Conservation (phyloP, 176 grass and related monocot genomes). For the Otatea glauca region DNA sequence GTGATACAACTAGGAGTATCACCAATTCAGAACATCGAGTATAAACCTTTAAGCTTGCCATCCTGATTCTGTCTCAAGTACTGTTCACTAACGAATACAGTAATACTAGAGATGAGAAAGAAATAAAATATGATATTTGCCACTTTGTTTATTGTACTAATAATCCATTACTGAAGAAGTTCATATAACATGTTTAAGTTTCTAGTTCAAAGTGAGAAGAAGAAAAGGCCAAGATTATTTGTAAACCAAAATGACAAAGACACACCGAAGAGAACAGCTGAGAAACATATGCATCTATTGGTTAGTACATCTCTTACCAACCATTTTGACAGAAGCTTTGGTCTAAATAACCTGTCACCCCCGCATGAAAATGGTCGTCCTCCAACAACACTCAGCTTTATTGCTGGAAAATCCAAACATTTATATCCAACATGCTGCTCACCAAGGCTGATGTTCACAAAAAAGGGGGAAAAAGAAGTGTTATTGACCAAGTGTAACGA, state of each 20-base stretch:
- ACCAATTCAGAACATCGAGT: conserved; percentile 22
- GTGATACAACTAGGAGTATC: conserved; percentile 4
- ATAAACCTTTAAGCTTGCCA: not conserved
- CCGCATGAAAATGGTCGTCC: conserved; percentile 91
- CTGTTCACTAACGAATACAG: conserved; percentile 12
- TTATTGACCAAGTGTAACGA: not conserved
- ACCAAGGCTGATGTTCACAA: conserved; percentile 64
- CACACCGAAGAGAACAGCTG: conserved; percentile 31
- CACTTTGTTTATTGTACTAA: not conserved
- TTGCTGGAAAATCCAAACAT: conserved; percentile 67
- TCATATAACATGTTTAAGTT: not conserved
- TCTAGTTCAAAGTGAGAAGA: not conserved
- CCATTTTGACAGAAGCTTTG: conserved; percentile 78
- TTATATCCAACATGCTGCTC: conserved; percentile 85
- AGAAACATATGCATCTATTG: not conserved
- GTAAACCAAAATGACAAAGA: conserved; percentile 7
- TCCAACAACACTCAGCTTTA: conserved; percentile 86
- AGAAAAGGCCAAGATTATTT: conserved; percentile 16
- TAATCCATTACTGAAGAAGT: not conserved
- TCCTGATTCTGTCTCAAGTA: not conserved
- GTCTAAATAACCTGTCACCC: conserved; percentile 73
- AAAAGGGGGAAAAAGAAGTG: conserved; percentile 33
- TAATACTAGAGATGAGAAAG: not conserved
- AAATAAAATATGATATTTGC: not conserved
- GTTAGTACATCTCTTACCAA: conserved; percentile 63